These are phyloP conservation scores for Martensiomyces pterosporus DNA, from an alignment of 192 early-diverging fungal species.

Conservation along the genomic window DNA sequence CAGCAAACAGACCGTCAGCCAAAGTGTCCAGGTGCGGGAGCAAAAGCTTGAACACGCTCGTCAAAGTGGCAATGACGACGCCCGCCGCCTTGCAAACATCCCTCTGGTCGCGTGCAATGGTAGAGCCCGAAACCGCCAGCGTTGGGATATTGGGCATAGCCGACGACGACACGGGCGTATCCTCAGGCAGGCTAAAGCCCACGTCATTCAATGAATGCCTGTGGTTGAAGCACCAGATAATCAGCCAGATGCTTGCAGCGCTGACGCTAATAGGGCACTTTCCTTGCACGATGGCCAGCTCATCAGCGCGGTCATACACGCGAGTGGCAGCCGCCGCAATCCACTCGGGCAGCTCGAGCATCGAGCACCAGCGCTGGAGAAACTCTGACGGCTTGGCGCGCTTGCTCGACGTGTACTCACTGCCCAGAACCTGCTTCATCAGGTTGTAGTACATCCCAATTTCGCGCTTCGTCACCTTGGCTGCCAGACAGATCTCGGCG, in stretches of 20 bases:
- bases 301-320: constrained; percentile 57
- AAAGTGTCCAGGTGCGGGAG: constrained; percentile 26
- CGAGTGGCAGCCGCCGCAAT: constrained; percentile 51
- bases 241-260: constrained; percentile 60
- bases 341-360: constrained; percentile 50
- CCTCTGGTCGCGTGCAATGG: constrained; percentile 50
- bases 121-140: constrained; percentile 10
- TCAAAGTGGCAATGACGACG: constrained; percentile 59
- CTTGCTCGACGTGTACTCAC: constrained; percentile 43
- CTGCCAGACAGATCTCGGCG: constrained; percentile 59
- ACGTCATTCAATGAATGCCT: constrained; percentile 14
- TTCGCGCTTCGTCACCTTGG: constrained; percentile 58
- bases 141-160: constrained; percentile 21
- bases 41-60: constrained; percentile 55
- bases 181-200: constrained; percentile 4
- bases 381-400: constrained; percentile 44
- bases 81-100: constrained; percentile 55
- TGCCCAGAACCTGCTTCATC: constrained; percentile 55
- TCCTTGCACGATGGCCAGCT: constrained; percentile 56
- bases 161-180: constrained; percentile 23
- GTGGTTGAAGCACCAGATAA: constrained; percentile 57
- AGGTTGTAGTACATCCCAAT: constrained; percentile 60
- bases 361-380: constrained; percentile 56
- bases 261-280: constrained; percentile 63
- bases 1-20: constrained; percentile 15